These are phyloP conservation scores for Rhodofomes roseus DNA, from an alignment of 1,284 basidiomycete genomes.

Conservation along the genomic window DNA sequence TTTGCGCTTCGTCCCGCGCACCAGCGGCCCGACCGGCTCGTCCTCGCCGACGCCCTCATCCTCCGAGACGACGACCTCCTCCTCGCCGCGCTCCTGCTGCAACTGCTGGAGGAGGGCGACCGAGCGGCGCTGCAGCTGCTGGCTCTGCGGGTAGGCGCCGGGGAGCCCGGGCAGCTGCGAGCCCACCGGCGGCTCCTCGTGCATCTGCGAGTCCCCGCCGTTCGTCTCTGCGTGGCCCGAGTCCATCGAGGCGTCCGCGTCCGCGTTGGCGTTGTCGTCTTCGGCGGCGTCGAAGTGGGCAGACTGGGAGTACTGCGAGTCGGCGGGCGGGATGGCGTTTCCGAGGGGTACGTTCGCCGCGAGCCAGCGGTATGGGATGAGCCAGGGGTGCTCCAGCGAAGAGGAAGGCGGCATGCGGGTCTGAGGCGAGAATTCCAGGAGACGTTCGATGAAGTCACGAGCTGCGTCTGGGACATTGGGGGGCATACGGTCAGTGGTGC, in stretches of 20 bases:
- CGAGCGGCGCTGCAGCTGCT: slow-evolving; percentile 41
- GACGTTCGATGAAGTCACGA: slow-evolving; percentile 41
- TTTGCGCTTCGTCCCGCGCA: background rate
- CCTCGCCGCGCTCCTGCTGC: slow-evolving; percentile 6
- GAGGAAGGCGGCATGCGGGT: slow-evolving; percentile 54
- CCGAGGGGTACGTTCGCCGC: background rate
- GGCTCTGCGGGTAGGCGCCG: slow-evolving; percentile 20
- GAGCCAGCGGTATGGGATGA: slow-evolving; percentile 28
- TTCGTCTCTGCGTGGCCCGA: background rate
- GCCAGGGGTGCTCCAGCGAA: slow-evolving; percentile 67
- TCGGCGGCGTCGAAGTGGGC: background rate
- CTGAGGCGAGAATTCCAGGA: slow-evolving; percentile 50
- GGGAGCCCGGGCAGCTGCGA: slow-evolving; percentile 10
- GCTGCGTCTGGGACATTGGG: slow-evolving; percentile 6
- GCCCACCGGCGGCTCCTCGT: background rate
- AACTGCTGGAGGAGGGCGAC: slow-evolving; percentile 39
- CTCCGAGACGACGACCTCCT: background rate
- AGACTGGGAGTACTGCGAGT: background rate
- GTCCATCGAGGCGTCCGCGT: slow-evolving; percentile 1
- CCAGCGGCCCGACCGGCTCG: slow-evolving; percentile 33
- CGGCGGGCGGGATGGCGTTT: background rate
- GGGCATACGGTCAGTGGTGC: slow-evolving; percentile 18
- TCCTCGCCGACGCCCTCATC: slow-evolving; percentile 14
- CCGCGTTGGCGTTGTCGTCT: slow-evolving; percentile 1
- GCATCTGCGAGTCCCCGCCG: background rate